Conservation (phyloP, 164 flowering plant species). For the Aristolochia fimbriata region DNA sequence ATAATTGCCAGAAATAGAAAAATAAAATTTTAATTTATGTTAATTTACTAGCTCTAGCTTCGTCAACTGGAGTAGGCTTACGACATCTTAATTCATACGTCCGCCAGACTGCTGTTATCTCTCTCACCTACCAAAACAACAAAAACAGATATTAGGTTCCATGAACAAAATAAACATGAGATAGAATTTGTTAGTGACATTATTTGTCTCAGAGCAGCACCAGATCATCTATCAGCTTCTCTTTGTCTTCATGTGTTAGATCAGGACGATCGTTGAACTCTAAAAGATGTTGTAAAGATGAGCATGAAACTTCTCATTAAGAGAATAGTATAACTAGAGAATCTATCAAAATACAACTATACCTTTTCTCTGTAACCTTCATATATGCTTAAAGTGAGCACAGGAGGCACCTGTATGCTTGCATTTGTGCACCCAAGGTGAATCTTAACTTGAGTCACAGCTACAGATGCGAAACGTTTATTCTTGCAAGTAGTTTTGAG, state of each 20-base stretch:
- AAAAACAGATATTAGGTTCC: neutral
- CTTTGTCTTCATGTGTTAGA: constrained; percentile 74
- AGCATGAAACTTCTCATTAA: too few relatives aligned
- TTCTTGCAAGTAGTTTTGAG: constrained; percentile 34
- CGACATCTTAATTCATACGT: constrained; percentile 94
- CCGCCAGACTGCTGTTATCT: constrained; percentile 88
- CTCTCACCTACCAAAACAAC: constrained; percentile 66
- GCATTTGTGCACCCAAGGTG: too few relatives aligned
- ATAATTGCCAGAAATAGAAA: too few relatives aligned
- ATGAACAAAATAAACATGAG: neutral
- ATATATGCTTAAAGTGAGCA: too few relatives aligned
- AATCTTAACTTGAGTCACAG: too few relatives aligned
- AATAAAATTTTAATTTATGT: too few relatives aligned
- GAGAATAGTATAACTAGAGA: too few relatives aligned
- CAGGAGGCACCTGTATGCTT: too few relatives aligned
- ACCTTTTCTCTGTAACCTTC: too few relatives aligned
- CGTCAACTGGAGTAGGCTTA: constrained; percentile 93
- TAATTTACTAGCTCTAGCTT: constrained; percentile 79
- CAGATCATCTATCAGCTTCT: constrained; percentile 88
- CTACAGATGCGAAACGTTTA: constrained; percentile 45
- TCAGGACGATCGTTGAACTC: constrained; percentile 79
- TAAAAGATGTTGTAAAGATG: constrained; percentile 56
- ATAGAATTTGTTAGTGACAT: neutral
- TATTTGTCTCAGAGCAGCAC: constrained; percentile 21
- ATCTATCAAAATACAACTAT: too few relatives aligned